phyloP scores from a whole-genome alignment of 2,329 filamentous ascomycete species.

The Botrytis hyacinthi region DNA sequence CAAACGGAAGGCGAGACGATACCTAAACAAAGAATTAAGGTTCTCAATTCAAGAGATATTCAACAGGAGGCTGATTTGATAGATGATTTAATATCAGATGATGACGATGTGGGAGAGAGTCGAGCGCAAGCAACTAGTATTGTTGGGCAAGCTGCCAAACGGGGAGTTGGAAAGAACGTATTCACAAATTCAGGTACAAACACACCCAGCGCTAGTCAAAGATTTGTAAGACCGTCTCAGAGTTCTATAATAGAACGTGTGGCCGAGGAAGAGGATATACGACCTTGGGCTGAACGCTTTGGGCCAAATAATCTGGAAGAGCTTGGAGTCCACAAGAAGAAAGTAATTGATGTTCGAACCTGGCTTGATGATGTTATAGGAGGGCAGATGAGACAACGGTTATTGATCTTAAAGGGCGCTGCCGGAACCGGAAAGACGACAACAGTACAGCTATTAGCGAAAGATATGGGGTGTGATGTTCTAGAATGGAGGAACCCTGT shows the following conservation, averaged over 20 bases:
- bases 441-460: slow-evolving; percentile 74
- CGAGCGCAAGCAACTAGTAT: slow-evolving; percentile 53
- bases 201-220: slow-evolving; percentile 46
- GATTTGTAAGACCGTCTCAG: slow-evolving; percentile 49
- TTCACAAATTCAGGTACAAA: slow-evolving; percentile 32
- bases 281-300: slow-evolving; percentile 88
- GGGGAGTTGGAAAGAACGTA: slow-evolving; percentile 45
- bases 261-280: slow-evolving; percentile 50
- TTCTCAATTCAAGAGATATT: slow-evolving; percentile 46
- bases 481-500: slow-evolving; percentile 89
- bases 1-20: slow-evolving; percentile 27
- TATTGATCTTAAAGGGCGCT: slow-evolving; percentile 84
- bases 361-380: slow-evolving; percentile 77
- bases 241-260: slow-evolving; percentile 26
- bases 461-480: slow-evolving; percentile 72
- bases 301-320: slow-evolving; percentile 74
- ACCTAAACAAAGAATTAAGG: slow-evolving; percentile 38
- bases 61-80: slow-evolving; percentile 48
- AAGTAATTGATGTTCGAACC: slow-evolving; percentile 77
- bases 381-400: slow-evolving; percentile 63
- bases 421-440: slow-evolving; percentile 93
- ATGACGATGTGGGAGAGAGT: slow-evolving; percentile 53
- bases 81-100: slow-evolving; percentile 52
- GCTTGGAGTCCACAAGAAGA: slow-evolving; percentile 90
- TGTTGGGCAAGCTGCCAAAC: slow-evolving; percentile 55